phyloP scores from a whole-genome alignment of 2,329 filamentous ascomycete genomes.

The Aaosphaeria arxii region DNA sequence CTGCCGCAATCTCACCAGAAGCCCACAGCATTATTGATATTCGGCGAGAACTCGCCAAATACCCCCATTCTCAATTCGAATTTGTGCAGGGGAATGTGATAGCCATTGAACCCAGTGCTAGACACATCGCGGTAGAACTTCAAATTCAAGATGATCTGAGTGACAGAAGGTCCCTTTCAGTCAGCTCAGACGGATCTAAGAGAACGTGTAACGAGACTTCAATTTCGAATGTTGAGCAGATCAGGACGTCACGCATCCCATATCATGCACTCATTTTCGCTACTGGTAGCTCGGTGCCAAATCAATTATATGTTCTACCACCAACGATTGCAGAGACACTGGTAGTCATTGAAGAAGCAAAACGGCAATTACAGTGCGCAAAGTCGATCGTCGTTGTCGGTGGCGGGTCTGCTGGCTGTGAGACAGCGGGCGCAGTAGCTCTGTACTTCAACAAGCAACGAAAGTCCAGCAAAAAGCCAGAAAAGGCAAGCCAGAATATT shows the following conservation, averaged over 20 bases:
- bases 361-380: slow-evolving; percentile 21
- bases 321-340: slow-evolving; percentile 31
- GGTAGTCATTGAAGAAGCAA: slow-evolving; percentile 25
- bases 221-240: background rate
- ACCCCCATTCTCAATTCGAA: slow-evolving; percentile 29
- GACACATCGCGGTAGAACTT: slow-evolving; percentile 21
- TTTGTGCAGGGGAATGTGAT: slow-evolving; percentile 31
- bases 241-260: slow-evolving; percentile 15
- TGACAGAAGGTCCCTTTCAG: background rate
- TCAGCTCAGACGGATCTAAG: background rate
- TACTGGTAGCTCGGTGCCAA: slow-evolving; percentile 30
- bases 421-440: slow-evolving; percentile 35
- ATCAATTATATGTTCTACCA: slow-evolving; percentile 31
- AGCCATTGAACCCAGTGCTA: slow-evolving; percentile 18
- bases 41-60: slow-evolving; percentile 4
- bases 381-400: slow-evolving; percentile 31
- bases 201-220: background rate
- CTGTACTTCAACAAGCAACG: slow-evolving; percentile 23
- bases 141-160: background rate
- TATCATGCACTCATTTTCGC: slow-evolving; percentile 37
- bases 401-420: slow-evolving; percentile 31
- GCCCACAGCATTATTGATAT: too few relatives aligned
- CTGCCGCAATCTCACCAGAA: too few relatives aligned
- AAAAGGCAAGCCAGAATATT: too few relatives aligned
- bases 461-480: background rate